These are phyloP conservation scores for Paragyromitra xinjiangensis DNA, from an alignment of 495 filamentous ascomycete genomes.

Conservation along the genomic window DNA sequence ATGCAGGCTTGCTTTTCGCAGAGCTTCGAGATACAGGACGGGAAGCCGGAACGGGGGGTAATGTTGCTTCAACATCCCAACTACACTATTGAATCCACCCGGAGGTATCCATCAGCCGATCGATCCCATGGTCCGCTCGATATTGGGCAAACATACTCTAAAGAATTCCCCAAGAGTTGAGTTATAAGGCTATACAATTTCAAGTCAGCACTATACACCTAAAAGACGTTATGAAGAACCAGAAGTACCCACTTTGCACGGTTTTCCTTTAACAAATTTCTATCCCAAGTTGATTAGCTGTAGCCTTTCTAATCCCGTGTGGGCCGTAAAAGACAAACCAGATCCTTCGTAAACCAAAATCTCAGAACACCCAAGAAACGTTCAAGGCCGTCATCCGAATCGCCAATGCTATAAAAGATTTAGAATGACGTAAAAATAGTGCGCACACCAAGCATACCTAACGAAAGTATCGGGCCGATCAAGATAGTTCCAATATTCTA, in stretches of 20 bases:
- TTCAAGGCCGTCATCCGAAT: constrained; percentile 86
- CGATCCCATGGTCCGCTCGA: constrained; percentile 10
- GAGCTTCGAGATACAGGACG: constrained; percentile 65
- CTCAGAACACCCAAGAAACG: constrained; percentile 92
- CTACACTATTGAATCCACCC: constrained; percentile 70
- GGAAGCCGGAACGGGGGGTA: constrained; percentile 57
- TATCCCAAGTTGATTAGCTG: constrained; percentile 54
- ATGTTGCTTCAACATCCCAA: constrained; percentile 83
- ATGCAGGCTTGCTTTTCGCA: constrained; percentile 57
- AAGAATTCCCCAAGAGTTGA: constrained; percentile 98
- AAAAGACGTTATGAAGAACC: background rate
- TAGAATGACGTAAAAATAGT: constrained; percentile 45
- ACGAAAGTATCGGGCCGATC: constrained; percentile 95
- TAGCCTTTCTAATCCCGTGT: background rate
- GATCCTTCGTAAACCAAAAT: constrained; percentile 98
- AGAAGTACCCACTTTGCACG: constrained; percentile 72
- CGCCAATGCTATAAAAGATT: constrained; percentile 77
- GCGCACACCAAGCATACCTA: constrained; percentile 63
- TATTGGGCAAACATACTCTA: constrained; percentile 67
- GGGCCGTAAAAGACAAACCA: constrained; percentile 64
- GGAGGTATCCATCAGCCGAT: constrained; percentile 39
- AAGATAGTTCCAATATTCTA: constrained; percentile 98
- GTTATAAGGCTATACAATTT: constrained; percentile 75
- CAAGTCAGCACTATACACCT: constrained; percentile 9
- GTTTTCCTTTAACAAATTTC: constrained; percentile 98